Base-by-base conservation (phyloP, 148 eudicot species). In the Rhododendron griersonianum region DNA sequence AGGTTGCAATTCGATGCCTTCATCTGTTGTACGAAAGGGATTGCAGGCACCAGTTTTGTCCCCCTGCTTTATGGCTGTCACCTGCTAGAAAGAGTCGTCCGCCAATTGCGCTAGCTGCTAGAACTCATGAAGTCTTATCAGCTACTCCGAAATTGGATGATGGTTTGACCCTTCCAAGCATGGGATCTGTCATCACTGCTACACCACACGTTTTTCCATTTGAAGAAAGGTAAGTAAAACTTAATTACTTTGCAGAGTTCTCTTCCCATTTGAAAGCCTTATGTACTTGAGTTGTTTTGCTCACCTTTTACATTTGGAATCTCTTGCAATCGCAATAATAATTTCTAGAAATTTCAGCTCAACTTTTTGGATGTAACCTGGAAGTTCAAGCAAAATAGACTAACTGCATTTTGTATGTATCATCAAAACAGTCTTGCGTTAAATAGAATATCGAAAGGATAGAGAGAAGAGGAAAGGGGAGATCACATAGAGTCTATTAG, bases 21-120 rank as follows among this genome's bases (percentile, higher is more conserved):
- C 99, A 96, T 91, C 91, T 96, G 90, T 87, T 96, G 81, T 96
- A 96, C 85, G 98, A 96, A 92, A 94, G 99, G 90, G 98, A 96
- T 87, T 96, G 98, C 87, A 92, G 99, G 84, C 99, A 93, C 90
- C 92, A 88, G 83, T 96, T 95, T 87, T 96, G 99, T 85, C 98
- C 96, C 82, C 92, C 98, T 84, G 88, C 89, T 84, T 90, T 96
- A 90, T 96, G 99, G 99, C 94, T 96, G 81, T 90, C 98, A 81
- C 99, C 99, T 85, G 98, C 95, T 86, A 88, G 91, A 83, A 91
- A 86, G 78, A 93, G 89, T 89, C 91, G 98, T 88, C 98, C 98
- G 67, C 98, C 99, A 53, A 93, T 96, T 85, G 98, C 98, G 50
- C 89, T 93, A 84, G 99, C 99, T 81, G 99, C 98, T 35, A 91